Evolutionary conservation across 1,284 basidiomycete species (phyloP).

Genomic region (Golubevia pallescens): DNA sequence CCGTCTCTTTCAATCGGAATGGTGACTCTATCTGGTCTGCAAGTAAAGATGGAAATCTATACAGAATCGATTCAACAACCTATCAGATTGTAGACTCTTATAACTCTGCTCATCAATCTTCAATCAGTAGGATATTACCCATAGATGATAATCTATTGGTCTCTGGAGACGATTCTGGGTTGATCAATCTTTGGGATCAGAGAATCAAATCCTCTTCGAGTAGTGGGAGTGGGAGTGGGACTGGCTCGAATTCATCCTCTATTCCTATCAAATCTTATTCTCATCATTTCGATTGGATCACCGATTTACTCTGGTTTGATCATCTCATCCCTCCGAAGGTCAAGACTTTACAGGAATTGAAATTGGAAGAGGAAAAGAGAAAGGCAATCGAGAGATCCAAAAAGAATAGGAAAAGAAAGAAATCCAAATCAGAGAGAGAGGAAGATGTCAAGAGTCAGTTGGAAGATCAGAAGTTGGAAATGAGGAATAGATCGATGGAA

Average conservation of each 20-base stretch:
- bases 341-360: neutral
- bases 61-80: slow-evolving; percentile 28
- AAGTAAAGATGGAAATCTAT: slow-evolving; percentile 45
- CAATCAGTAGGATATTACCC: slow-evolving; percentile 26
- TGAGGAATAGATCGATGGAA: neutral
- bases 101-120: slow-evolving; percentile 31
- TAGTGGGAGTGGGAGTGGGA: neutral
- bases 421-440: slow-evolving; percentile 8
- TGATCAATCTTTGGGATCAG: slow-evolving; percentile 53
- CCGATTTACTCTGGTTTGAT: slow-evolving; percentile 40
- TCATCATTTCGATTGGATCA: slow-evolving; percentile 64
- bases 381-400: slow-evolving; percentile 19
- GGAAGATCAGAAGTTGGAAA: neutral
- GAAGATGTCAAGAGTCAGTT: neutral
- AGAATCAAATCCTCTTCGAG: slow-evolving; percentile 6
- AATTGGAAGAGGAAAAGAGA: slow-evolving; percentile 4
- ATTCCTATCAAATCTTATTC: slow-evolving; percentile 34
- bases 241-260: neutral
- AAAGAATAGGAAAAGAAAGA: slow-evolving; percentile 16
- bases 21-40: slow-evolving; percentile 22
- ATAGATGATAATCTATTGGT: slow-evolving; percentile 35
- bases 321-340: slow-evolving; percentile 28
- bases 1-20: neutral
- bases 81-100: slow-evolving; percentile 27
- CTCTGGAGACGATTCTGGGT: slow-evolving; percentile 60